phyloP scores from a whole-genome alignment of 768 basidiomycete species.

The Boletales sp. region DNA sequence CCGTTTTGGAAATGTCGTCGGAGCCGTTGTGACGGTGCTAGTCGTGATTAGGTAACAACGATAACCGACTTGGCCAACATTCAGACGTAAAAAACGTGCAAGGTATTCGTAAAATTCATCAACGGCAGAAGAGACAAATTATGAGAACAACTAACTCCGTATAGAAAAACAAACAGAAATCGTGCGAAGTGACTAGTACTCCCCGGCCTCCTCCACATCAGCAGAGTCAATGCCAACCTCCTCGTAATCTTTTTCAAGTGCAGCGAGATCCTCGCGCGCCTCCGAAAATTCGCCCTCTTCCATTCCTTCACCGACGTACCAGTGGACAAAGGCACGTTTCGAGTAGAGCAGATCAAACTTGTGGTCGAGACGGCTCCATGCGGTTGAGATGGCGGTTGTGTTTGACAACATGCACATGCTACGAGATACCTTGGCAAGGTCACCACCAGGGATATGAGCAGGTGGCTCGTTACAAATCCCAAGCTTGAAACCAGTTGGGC shows the following conservation, averaged over 20 bases:
- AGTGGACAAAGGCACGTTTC: constrained; percentile 53
- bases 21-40: neutral
- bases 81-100: constrained; percentile 13
- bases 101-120: constrained; percentile 36
- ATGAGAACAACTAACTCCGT: constrained; percentile 28
- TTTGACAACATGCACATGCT: constrained; percentile 80
- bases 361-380: constrained; percentile 73
- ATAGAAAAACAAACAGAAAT: constrained; percentile 21
- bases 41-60: too few species aligned
- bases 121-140: constrained; percentile 24
- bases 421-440: constrained; percentile 72
- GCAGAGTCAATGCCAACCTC: constrained; percentile 66
- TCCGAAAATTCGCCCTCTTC: constrained; percentile 97
- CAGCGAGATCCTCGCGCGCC: constrained; percentile 98
- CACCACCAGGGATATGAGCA: constrained; percentile 70
- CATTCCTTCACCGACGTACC: constrained; percentile 79
- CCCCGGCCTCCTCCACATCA: constrained; percentile 47
- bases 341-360: constrained; percentile 80
- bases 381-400: constrained; percentile 67
- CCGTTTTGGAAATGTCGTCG: constrained; percentile 26
- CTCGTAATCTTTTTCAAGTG: constrained; percentile 97
- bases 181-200: constrained; percentile 36
- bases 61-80: neutral
- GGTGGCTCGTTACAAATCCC: constrained; percentile 81
- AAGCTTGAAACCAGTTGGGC: constrained; percentile 74